Conservation (phyloP, 1,139 yeast species). For the Suhomyces maxii region DNA sequence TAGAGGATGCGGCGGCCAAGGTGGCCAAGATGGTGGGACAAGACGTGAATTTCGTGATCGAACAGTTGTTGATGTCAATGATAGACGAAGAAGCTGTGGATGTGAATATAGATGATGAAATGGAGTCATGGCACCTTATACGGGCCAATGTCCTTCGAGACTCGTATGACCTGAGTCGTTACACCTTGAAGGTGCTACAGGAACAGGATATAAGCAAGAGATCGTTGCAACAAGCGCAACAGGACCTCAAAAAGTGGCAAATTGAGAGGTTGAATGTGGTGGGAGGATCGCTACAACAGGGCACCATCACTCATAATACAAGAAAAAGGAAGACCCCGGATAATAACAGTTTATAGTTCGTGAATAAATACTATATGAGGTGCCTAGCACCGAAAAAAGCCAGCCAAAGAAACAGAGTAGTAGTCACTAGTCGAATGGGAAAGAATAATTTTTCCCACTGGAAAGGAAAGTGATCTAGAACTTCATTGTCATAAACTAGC, state of each 20-base stretch:
- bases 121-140: constrained; percentile 19
- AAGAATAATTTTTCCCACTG: too few relatives aligned
- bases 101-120: constrained; percentile 31
- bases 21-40: constrained; percentile 4
- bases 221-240: constrained; percentile 19
- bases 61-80: constrained; percentile 23
- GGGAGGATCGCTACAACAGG: constrained; percentile 6
- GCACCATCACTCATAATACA: constrained; percentile 8
- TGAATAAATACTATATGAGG: constrained; percentile 1
- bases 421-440: too few relatives aligned
- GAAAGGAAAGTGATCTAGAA: too few relatives aligned
- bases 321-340: constrained; percentile 16
- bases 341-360: constrained; percentile 1
- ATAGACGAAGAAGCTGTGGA: constrained; percentile 26
- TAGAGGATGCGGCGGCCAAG: constrained; percentile 15
- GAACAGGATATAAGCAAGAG: constrained; percentile 24
- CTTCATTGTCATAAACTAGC: too few relatives aligned
- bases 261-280: constrained; percentile 18
- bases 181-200: constrained; percentile 22
- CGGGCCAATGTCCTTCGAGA: constrained; percentile 28
- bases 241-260: constrained; percentile 24
- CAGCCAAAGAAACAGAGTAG: too few relatives aligned
- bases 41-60: constrained; percentile 14
- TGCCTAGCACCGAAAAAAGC: background rate
- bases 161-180: constrained; percentile 26